phyloP scores from a whole-genome alignment of 2,329 filamentous ascomycete genomes.

The Xylariaceae sp. region DNA sequence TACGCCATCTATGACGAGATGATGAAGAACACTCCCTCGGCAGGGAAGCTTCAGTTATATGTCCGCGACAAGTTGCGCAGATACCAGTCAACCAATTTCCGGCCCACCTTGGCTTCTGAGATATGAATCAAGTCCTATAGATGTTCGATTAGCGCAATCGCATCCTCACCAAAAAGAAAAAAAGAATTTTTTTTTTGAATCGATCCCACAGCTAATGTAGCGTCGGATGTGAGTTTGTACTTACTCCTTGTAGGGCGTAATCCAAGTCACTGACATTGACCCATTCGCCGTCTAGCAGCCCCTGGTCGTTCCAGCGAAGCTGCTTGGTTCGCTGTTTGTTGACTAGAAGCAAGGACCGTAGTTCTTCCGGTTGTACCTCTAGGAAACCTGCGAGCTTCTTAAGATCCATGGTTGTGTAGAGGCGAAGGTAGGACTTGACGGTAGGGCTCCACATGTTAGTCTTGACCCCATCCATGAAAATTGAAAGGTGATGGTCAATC shows the following conservation, averaged over 20 bases:
- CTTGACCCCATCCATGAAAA: slow-evolving; percentile 99
- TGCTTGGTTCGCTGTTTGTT: slow-evolving; percentile 99
- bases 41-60: slow-evolving; percentile 55
- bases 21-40: slow-evolving; percentile 12
- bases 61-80: slow-evolving; percentile 92
- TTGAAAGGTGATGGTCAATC: slow-evolving; percentile 89
- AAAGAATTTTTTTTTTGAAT: background rate
- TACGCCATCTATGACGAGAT: slow-evolving; percentile 18
- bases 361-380: slow-evolving; percentile 92
- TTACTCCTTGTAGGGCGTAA: slow-evolving; percentile 90
- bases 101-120: slow-evolving; percentile 95
- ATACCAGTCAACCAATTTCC: slow-evolving; percentile 98
- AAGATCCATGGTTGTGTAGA: slow-evolving; percentile 99
- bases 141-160: slow-evolving; percentile 24
- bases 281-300: slow-evolving; percentile 83
- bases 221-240: slow-evolving; percentile 34
- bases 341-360: slow-evolving; percentile 87
- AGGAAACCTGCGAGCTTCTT: slow-evolving; percentile 97
- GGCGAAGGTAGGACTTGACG: slow-evolving; percentile 95
- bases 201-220: slow-evolving; percentile 2
- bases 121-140: slow-evolving; percentile 90
- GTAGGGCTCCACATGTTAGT: slow-evolving; percentile 98
- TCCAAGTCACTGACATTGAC: slow-evolving; percentile 93
- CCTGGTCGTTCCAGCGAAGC: slow-evolving; percentile 86
- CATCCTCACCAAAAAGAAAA: slow-evolving; percentile 17